Base-by-base conservation (phyloP, 305 asterid genomes). In the Rubia peregrina region DNA sequence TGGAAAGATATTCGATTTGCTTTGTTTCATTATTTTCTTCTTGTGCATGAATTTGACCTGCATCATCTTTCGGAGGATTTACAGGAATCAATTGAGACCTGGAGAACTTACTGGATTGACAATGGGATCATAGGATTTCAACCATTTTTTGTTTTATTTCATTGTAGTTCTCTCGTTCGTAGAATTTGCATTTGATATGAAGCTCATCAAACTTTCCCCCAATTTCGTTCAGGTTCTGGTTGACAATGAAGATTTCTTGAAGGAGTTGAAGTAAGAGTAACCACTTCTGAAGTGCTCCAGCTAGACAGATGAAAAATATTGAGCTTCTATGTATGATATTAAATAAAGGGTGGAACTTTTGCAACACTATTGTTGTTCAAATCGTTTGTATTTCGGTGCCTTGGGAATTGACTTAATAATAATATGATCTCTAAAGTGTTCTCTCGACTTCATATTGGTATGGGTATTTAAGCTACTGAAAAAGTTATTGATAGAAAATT, bases 171-270 rank as follows among this genome's bases (percentile, higher is more conserved):
- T 43, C 11, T 11, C 14, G 16, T 42, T 13, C 60, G 5, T 43
- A 22, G 63, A 57, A 30, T 24, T 17, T n/a, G 30, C 40, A 43
- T 44, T 30, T 43, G n/a, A 41, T 65, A 24, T 51, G 53, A 17
- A 49, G 26, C n/a, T 68, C 71, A 30, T 17, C 17, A 30, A 51
- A 26, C n/a, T 24, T 16, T 6, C 5, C 14, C 11, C 49, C 22
- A 7, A 17, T 33, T 33, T n/a, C 9, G 66, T 74, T 79, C 71
- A 90, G 98, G 98, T 90, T 74, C 81, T 90, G 88, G 98, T 93
- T 5, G 98, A 93, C 79, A 73, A 89, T 69, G 85, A 80, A 66
- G 97, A 90, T 85, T 93, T 90, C 81, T 89, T 86, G 71, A 89
- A 84, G 82, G 97, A 90, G 83, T 95, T 89, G 48, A 69, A 79